These are phyloP conservation scores for Sparassis latifolia DNA, from an alignment of 1,284 basidiomycete genomes.

Conservation along the genomic window DNA sequence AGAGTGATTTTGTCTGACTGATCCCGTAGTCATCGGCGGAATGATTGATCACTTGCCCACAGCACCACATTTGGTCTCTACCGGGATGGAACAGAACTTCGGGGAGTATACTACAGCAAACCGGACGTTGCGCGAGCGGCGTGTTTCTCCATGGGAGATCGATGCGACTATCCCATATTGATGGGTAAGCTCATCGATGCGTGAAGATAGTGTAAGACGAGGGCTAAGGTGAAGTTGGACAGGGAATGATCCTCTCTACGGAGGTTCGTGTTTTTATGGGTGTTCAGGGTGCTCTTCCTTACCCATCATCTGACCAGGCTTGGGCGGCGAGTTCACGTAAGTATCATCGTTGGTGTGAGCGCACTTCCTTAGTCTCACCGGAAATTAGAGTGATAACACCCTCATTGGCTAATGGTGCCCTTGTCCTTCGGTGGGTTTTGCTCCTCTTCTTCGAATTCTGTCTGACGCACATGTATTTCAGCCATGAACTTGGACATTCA, in stretches of 20 bases:
- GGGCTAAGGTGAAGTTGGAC: neutral
- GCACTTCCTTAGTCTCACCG: neutral
- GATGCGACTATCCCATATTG: constrained; percentile 76
- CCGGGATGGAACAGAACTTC: constrained; percentile 71
- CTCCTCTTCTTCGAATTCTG: neutral
- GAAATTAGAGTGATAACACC: constrained; percentile 66
- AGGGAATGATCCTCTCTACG: constrained; percentile 81
- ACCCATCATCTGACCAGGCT: constrained; percentile 33
- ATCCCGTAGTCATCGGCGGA: neutral
- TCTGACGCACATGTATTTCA: constrained; percentile 6
- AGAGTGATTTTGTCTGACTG: constrained; percentile 36
- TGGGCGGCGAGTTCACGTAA: constrained; percentile 81
- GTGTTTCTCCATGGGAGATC: constrained; percentile 55
- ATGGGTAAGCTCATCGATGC: constrained; percentile 42
- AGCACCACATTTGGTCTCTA: constrained; percentile 78
- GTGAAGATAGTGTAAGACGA: neutral
- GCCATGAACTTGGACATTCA: constrained; percentile 80
- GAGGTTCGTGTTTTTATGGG: constrained; percentile 41
- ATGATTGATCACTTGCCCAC: neutral
- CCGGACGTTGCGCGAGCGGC: constrained; percentile 63
- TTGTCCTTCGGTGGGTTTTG: constrained; percentile 52
- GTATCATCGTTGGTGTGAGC: constrained; percentile 18
- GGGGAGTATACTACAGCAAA: constrained; percentile 70
- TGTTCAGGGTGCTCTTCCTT: neutral
- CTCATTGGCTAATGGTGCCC: constrained; percentile 69